These are phyloP conservation scores for Hyaloscypha hepaticicola DNA, from an alignment of 495 filamentous ascomycete species.

Conservation along the genomic window DNA sequence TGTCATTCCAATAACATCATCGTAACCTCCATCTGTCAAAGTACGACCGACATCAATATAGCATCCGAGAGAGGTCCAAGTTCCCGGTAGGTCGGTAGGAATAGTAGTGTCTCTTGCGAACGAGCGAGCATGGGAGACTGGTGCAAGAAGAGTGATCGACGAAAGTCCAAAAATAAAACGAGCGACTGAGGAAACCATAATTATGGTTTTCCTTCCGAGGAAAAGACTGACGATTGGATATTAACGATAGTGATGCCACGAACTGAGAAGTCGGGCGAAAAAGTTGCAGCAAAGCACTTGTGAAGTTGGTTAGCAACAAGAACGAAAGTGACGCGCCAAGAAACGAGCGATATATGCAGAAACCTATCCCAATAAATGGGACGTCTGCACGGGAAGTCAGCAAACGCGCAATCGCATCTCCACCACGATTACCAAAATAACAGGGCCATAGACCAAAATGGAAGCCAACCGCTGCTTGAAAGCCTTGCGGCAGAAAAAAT, in stretches of 20 bases:
- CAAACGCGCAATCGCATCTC: too few relatives aligned
- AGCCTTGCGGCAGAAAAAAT: neutral
- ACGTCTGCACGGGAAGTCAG: too few relatives aligned
- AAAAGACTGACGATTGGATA: neutral
- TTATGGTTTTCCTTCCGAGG: neutral
- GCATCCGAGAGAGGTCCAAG: slow-evolving; percentile 22
- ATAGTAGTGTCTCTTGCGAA: neutral
- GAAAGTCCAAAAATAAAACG: slow-evolving; percentile 2
- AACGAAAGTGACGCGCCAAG: too few relatives aligned
- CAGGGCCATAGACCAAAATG: too few relatives aligned
- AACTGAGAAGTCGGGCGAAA: neutral
- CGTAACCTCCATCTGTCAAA: slow-evolving; percentile 15
- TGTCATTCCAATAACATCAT: slow-evolving; percentile 35
- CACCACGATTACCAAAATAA: too few relatives aligned
- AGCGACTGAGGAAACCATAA: slow-evolving; percentile 11
- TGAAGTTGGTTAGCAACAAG: too few relatives aligned
- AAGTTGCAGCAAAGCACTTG: neutral
- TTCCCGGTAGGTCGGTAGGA: slow-evolving; percentile 13
- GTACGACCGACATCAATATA: slow-evolving; percentile 20
- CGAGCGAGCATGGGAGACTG: neutral
- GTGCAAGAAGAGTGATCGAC: neutral
- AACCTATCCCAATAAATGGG: too few relatives aligned
- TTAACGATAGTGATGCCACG: slow-evolving; percentile 8
- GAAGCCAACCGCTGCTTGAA: too few relatives aligned
- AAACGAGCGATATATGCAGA: too few relatives aligned